phyloP scores from a whole-genome alignment of 306 rosid species.

The Cucurbita argyrosperma region DNA sequence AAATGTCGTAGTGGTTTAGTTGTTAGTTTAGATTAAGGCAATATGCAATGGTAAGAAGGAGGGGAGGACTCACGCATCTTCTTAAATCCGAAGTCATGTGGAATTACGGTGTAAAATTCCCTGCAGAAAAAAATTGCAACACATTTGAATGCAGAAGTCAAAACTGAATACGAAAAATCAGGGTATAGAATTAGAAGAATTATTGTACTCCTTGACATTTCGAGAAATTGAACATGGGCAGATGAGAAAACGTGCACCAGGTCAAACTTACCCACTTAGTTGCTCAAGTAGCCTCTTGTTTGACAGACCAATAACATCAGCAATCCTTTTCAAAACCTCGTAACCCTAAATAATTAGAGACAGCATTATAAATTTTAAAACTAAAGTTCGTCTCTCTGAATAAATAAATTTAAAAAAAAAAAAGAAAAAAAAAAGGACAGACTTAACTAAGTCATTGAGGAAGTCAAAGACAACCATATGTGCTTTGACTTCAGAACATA shows the following conservation, averaged over 20 bases:
- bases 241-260: neutral
- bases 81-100: constrained; percentile 88
- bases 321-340: constrained; percentile 61
- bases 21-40: neutral
- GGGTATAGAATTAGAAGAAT: neutral
- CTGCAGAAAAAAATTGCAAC: constrained; percentile 34
- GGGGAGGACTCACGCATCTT: constrained; percentile 64
- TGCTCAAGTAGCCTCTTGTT: constrained; percentile 44
- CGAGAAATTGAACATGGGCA: neutral
- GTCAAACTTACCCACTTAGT: constrained; percentile 70
- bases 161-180: neutral
- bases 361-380: neutral
- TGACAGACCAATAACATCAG: constrained; percentile 53
- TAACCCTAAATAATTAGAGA: constrained; percentile 38
- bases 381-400: neutral
- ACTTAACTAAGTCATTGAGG: neutral
- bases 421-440: neutral
- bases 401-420: no score
- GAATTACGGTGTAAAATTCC: constrained; percentile 91
- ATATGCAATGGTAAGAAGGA: neutral
- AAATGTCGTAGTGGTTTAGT: neutral
- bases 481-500: neutral
- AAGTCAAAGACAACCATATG: neutral
- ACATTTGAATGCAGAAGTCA: constrained; percentile 6
- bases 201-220: neutral